Evolutionary conservation across 2,329 filamentous ascomycete genomes (phyloP).

Genomic region (Phyllosticta paracitricarpa): DNA sequence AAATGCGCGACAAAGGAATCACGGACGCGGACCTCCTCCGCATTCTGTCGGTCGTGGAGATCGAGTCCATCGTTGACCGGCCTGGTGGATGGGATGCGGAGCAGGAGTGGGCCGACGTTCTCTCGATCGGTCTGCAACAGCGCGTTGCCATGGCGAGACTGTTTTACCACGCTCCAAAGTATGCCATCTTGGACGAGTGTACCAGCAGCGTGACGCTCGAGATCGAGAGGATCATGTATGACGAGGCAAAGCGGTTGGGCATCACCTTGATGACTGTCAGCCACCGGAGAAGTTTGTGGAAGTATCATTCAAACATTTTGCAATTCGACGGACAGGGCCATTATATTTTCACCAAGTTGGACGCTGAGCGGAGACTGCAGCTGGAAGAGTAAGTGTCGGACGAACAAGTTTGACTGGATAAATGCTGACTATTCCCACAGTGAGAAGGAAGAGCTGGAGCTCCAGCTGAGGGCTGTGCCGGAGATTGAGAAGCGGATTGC

Average conservation of each 20-base stretch:
- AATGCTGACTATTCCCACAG: conserved; percentile 24
- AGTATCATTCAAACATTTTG: conserved; percentile 87
- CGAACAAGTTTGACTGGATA: neutral
- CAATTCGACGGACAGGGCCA: conserved; percentile 94
- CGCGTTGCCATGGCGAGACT: conserved; percentile 91
- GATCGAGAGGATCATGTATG: conserved; percentile 93
- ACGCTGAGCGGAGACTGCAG: conserved; percentile 73
- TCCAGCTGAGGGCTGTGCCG: conserved; percentile 73
- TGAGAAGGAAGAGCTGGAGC: conserved; percentile 88
- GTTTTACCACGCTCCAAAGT: conserved; percentile 87
- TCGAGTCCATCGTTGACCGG: conserved; percentile 70
- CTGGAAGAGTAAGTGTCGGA: conserved; percentile 62
- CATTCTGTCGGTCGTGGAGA: conserved; percentile 69
- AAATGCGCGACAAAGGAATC: conserved; percentile 76
- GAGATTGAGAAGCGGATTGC: conserved; percentile 77
- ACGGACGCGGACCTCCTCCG: conserved; percentile 70
- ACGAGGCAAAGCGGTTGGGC: conserved; percentile 80
- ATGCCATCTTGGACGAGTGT: conserved; percentile 95
- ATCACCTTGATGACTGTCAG: conserved; percentile 97
- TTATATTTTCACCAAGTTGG: conserved; percentile 80
- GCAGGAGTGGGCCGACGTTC: conserved; percentile 90
- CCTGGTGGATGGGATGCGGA: conserved; percentile 85
- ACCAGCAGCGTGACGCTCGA: conserved; percentile 92
- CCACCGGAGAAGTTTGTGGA: conserved; percentile 86
- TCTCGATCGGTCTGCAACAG: conserved; percentile 88